Base-by-base conservation (phyloP, 1,284 basidiomycete genomes). In the Apiotrichum montevideense region DNA sequence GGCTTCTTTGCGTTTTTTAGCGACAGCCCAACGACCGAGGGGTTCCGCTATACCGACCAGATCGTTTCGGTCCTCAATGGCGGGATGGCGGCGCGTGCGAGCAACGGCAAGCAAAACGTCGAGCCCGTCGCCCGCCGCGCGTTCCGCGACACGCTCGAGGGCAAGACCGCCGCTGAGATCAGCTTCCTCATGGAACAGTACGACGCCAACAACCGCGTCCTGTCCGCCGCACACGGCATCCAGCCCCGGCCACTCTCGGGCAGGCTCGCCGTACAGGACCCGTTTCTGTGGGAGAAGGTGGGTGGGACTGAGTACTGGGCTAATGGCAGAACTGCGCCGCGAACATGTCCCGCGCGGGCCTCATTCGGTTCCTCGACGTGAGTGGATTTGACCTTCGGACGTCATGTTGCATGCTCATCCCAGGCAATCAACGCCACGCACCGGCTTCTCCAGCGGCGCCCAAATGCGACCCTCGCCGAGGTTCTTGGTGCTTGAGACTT, bases 211-310 rank as follows among this genome's bases (percentile, higher is more conserved):
- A 46, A 35, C 57, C 4, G 55, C 46, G 37, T 11, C 33, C 35
- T 47, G 48, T 34, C 29, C 29, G 29, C 29, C 29, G 29, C 29
- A 29, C 29, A 29, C 29, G 29, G 29, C 3, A 29, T 29, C 29
- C 29, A 29, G 29, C 29, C 29, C 29, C 29, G 29, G 29, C 29
- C 29, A 3, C 29, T 29, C 29, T 29, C 29, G 29, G 29, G 29
- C 29, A 29, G 29, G 29, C 45, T 77, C 13, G 65, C 77, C 14
- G 71, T 77, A 1, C 76, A 77, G 54, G 76, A 78, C 56, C 75
- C 75, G 3, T 75, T 78, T 59, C 62, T 78, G 39, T 72, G 71
- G 65, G 61, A 67, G 41, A 78, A 78, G 69, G 76, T 76, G 52
- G 57, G 68, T 58, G 10, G 10, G 33, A 14, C 5, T 32, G 3